Conservation (phyloP, 768 basidiomycete genomes). For the Boletus fagicola region DNA sequence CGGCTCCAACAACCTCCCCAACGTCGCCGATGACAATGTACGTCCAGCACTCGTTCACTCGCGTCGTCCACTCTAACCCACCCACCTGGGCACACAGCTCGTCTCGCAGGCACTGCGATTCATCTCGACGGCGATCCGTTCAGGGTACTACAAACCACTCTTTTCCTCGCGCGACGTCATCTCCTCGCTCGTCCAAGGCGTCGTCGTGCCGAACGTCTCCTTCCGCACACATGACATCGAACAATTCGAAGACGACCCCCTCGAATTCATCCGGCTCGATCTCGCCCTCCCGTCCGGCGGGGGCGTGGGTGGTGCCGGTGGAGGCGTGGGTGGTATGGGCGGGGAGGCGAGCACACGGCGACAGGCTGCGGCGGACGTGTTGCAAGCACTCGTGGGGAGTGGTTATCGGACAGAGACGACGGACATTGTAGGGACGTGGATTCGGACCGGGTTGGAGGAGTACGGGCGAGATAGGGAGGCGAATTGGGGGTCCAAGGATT, state of each 20-base stretch:
- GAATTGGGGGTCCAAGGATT: conserved; percentile 91
- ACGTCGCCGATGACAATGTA: conserved; percentile 73
- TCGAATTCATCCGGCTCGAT: conserved; percentile 91
- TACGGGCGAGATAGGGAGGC: conserved; percentile 59
- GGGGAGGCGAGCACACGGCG: conserved; percentile 81
- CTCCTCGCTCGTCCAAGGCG: conserved; percentile 78
- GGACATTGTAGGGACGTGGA: conserved; percentile 82
- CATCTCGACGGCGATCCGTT: conserved; percentile 89
- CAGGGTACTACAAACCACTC: conserved; percentile 74
- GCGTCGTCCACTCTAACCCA: not conserved
- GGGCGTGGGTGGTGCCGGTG: conserved; percentile 36
- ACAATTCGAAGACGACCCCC: conserved; percentile 95
- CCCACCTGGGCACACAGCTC: conserved; percentile 43
- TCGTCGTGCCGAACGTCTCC: conserved; percentile 90
- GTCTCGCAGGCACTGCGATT: conserved; percentile 90
- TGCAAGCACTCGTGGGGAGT: conserved; percentile 81
- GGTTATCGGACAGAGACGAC: conserved; percentile 87
- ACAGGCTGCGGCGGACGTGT: conserved; percentile 93
- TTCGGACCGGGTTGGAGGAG: conserved; percentile 65
- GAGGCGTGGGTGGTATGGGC: conserved; percentile 37
- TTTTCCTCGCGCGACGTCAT: conserved; percentile 84
- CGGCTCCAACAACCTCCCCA: conserved; percentile 62
- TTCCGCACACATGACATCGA: conserved; percentile 89
- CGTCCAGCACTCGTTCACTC: conserved; percentile 18
- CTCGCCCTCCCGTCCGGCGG: conserved; percentile 59